Evolutionary conservation across 768 basidiomycete species (phyloP).

Genomic region (Neoboletus magnificus): DNA sequence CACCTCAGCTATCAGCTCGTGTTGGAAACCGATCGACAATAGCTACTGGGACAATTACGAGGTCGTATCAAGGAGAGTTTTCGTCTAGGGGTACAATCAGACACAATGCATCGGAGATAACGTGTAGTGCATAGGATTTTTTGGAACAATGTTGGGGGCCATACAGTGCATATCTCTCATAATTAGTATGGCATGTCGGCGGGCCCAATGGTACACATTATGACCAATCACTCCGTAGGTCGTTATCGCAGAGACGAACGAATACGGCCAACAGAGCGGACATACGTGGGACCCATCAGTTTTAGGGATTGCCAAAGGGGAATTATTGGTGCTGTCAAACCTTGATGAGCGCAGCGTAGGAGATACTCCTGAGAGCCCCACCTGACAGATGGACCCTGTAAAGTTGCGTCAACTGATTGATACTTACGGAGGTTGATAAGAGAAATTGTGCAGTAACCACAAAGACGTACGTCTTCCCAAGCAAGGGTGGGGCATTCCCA

Average conservation of each 20-base stretch:
- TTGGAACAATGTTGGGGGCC: background rate
- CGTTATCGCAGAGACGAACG: slow-evolving; percentile 13
- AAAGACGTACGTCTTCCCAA: slow-evolving; percentile 16
- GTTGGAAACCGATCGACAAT: background rate
- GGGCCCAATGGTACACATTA: background rate
- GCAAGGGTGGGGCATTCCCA: slow-evolving; percentile 21
- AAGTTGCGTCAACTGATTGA: slow-evolving; percentile 16
- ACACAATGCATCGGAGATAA: background rate
- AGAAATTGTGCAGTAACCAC: slow-evolving; percentile 20
- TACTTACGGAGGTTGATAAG: slow-evolving; percentile 25
- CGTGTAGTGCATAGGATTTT: background rate
- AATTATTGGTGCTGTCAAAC: slow-evolving; percentile 28
- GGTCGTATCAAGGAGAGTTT: background rate
- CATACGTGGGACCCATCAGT: slow-evolving; percentile 23
- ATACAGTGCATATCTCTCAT: background rate
- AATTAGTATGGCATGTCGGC: background rate
- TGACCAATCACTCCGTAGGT: background rate
- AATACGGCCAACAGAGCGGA: slow-evolving; percentile 8
- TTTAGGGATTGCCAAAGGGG: slow-evolving; percentile 17
- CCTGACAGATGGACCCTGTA: slow-evolving; percentile 26
- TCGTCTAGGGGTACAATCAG: background rate
- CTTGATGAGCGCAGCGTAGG: slow-evolving; percentile 18
- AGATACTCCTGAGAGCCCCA: slow-evolving; percentile 8
- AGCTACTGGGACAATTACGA: background rate
- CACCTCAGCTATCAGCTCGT: background rate